phyloP scores from a whole-genome alignment of 805 yeast species.

The Tanozyma kutaoensis region DNA sequence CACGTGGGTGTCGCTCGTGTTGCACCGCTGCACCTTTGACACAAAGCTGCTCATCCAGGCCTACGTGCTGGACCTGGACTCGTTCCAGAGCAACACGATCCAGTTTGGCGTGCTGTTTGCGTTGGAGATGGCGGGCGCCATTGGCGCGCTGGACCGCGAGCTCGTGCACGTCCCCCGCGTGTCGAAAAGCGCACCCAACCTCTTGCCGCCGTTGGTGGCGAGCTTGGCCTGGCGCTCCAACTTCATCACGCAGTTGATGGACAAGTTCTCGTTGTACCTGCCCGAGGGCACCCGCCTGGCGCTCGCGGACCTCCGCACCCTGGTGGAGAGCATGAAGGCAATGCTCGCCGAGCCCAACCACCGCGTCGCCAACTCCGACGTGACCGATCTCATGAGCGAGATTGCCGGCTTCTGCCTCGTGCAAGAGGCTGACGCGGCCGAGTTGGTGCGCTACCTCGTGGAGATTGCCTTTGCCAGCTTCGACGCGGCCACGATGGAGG shows the following conservation, averaged over 20 bases:
- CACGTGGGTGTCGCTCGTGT: constrained; percentile 50
- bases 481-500: constrained; percentile 42
- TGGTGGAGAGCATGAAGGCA: constrained; percentile 8
- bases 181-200: constrained; percentile 29
- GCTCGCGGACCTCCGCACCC: constrained; percentile 13
- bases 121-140: constrained; percentile 57
- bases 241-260: constrained; percentile 19
- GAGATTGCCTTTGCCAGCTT: constrained; percentile 61
- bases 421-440: constrained; percentile 27
- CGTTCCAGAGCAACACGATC: constrained; percentile 10
- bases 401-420: constrained; percentile 23
- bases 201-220: constrained; percentile 61
- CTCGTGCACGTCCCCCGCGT: constrained; percentile 32
- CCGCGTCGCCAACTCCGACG: constrained; percentile 10
- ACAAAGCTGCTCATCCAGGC: constrained; percentile 68
- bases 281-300: constrained; percentile 14
- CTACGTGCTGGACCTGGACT: constrained; percentile 39
- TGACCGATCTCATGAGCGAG: constrained; percentile 32
- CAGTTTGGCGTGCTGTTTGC: constrained; percentile 87
- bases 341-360: constrained; percentile 2
- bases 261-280: constrained; percentile 14
- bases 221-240: constrained; percentile 62
- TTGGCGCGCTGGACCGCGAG: constrained; percentile 57
- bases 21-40: constrained; percentile 54
- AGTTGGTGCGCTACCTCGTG: constrained; percentile 37